phyloP scores from a whole-genome alignment of 192 early-diverging fungal species.

The Backusella circina region DNA sequence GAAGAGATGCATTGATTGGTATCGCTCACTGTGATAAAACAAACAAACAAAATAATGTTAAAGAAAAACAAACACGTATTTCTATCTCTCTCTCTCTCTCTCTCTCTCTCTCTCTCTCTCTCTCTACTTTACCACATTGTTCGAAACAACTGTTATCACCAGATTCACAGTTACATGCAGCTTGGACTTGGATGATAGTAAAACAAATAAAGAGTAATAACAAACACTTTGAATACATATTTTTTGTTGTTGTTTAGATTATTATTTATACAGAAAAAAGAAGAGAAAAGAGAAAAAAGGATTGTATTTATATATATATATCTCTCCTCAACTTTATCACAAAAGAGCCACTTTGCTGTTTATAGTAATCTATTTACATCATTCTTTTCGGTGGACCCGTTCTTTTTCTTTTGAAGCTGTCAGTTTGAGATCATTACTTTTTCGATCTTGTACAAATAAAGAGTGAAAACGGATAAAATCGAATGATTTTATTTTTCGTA shows the following conservation, averaged over 20 bases:
- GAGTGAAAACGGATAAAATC: no score
- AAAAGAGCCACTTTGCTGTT: not conserved
- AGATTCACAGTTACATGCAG: conserved; percentile 13
- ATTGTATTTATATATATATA: not conserved
- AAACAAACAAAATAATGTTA: not conserved
- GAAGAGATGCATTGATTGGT: not conserved
- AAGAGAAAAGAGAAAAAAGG: not conserved
- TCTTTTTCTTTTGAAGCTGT: not conserved
- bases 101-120: no score
- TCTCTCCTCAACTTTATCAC: not conserved
- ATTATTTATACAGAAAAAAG: not conserved
- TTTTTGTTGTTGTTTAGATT: not conserved
- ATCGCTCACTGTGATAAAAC: not conserved
- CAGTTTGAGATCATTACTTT: not conserved
- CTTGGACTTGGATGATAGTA: not conserved
- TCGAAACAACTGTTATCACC: not conserved
- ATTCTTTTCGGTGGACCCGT: not conserved
- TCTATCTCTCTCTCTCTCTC: no score
- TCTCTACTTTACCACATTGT: conserved; percentile 4
- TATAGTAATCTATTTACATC: not conserved
- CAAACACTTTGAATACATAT: not conserved
- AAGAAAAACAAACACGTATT: not conserved
- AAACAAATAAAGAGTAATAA: not conserved
- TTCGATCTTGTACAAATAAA: not conserved
- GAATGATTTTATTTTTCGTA: no score